Percentiles rank a stretch among this genome's conserved stretches.
phyloP scores from a whole-genome alignment of 768 basidiomycete species.

The Lactarius vividus region DNA sequence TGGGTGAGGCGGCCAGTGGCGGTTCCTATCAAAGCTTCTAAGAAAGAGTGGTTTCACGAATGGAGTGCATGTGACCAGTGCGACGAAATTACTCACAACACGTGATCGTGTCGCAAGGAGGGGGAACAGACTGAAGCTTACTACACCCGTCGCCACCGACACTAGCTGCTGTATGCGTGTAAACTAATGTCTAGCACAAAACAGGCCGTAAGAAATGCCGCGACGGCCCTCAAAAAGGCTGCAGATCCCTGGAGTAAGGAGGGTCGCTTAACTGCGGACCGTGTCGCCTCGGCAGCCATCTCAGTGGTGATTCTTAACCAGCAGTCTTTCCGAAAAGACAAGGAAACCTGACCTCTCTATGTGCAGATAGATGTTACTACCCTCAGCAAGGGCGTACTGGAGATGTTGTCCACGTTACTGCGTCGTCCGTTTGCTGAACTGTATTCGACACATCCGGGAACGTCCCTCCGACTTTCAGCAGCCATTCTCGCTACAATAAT shows the following conservation, averaged over 20 bases:
- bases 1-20: neutral
- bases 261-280: constrained; percentile 18
- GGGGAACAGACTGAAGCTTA: too few species aligned
- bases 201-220: constrained; percentile 15
- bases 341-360: neutral
- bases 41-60: neutral
- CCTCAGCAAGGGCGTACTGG: constrained; percentile 2
- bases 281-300: constrained; percentile 16
- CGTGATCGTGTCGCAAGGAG: constrained; percentile 10
- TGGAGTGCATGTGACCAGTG: neutral
- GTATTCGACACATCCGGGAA: constrained; percentile 20
- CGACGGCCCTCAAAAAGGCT: constrained; percentile 23
- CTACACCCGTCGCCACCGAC: neutral
- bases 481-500: constrained; percentile 22
- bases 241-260: constrained; percentile 28
- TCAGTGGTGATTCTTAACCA: constrained; percentile 18
- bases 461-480: constrained; percentile 25
- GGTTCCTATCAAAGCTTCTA: neutral
- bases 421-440: constrained; percentile 23
- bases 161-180: constrained; percentile 18
- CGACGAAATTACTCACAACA: neutral
- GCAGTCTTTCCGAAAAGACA: neutral
- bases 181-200: constrained; percentile 15
- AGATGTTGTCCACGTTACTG: constrained; percentile 12
- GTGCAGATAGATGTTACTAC: constrained; percentile 1